Percentiles rank a stretch among this genome's conserved stretches.
These are phyloP conservation scores for Gorgonomyces haynaldii DNA, from an alignment of 192 early-diverging fungal genomes.

Conservation along the genomic window DNA sequence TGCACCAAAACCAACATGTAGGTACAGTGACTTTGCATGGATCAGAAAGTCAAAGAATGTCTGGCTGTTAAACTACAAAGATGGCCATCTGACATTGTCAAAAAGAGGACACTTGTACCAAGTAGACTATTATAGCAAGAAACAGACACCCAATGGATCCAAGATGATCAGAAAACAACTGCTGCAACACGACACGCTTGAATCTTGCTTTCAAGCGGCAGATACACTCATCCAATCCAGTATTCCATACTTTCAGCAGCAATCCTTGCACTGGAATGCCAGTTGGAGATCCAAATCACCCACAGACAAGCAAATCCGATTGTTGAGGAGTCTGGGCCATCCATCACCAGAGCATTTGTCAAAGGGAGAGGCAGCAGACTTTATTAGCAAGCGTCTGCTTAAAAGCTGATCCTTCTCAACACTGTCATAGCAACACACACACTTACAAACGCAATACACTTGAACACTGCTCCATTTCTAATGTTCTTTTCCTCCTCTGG, in stretches of 20 bases:
- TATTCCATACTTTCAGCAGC: neutral
- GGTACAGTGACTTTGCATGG: neutral
- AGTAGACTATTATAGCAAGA: too few species aligned
- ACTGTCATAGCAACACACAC: too few species aligned
- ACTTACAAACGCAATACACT: too few species aligned
- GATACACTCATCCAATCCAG: constrained; percentile 37
- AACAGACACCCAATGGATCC: neutral
- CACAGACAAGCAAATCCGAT: constrained; percentile 32
- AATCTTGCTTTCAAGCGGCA: constrained; percentile 43
- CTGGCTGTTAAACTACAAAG: too few species aligned
- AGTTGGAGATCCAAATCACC: constrained; percentile 44
- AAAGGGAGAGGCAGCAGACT: constrained; percentile 59
- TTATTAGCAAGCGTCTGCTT: constrained; percentile 37
- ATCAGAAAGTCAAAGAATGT: too few species aligned
- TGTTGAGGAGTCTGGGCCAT: constrained; percentile 28
- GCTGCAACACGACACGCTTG: constrained; percentile 25
- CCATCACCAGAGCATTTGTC: constrained; percentile 14
- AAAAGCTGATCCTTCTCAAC: too few species aligned
- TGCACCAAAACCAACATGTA: neutral
- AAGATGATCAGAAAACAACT: neutral
- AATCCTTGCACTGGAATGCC: constrained; percentile 23
- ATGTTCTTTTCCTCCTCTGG: too few species aligned
- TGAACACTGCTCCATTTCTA: too few species aligned
- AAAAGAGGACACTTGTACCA: too few species aligned
- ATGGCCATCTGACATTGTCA: too few species aligned